A percentile compares a stretch with the other conserved stretches of the same genome.
These are phyloP conservation scores for Nicotiana noctiflora DNA, from an alignment of 257 asterid species.

Conservation along the genomic window DNA sequence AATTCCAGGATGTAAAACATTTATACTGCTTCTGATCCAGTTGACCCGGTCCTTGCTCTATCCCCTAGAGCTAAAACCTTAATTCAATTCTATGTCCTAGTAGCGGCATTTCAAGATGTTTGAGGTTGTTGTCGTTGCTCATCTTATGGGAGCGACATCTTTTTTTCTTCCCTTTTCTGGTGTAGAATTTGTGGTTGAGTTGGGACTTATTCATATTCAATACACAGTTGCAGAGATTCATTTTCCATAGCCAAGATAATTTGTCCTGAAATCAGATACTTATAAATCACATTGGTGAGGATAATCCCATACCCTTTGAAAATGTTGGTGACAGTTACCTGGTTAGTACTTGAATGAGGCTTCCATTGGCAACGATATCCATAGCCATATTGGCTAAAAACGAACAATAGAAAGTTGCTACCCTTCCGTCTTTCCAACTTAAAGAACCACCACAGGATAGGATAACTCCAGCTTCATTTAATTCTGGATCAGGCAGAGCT, in stretches of 20 bases:
- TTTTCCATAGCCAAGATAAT: not conserved
- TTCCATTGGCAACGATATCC: slow-evolving; percentile 52
- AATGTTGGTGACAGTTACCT: too few relatives aligned
- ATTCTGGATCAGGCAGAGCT: too few relatives aligned
- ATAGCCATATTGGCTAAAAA: slow-evolving; percentile 54
- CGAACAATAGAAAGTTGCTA: slow-evolving; percentile 66
- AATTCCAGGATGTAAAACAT: too few relatives aligned
- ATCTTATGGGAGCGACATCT: not conserved
- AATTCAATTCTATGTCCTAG: not conserved
- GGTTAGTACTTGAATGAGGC: not conserved
- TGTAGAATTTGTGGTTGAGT: not conserved
- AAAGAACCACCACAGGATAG: too few relatives aligned
- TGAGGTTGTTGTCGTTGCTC: not conserved
- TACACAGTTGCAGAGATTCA: not conserved
- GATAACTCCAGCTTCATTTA: too few relatives aligned
- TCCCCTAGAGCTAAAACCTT: not conserved
- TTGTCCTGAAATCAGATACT: not conserved
- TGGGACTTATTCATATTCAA: not conserved
- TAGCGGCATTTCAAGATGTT: not conserved
- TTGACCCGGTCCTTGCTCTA: not conserved
- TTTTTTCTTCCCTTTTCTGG: not conserved
- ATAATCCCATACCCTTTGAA: not conserved
- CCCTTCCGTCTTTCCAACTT: slow-evolving; percentile 54
- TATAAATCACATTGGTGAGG: not conserved
- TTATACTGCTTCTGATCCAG: too few relatives aligned